Conservation (phyloP, 2,329 filamentous ascomycete species). For the Aspergillus fischeri region DNA sequence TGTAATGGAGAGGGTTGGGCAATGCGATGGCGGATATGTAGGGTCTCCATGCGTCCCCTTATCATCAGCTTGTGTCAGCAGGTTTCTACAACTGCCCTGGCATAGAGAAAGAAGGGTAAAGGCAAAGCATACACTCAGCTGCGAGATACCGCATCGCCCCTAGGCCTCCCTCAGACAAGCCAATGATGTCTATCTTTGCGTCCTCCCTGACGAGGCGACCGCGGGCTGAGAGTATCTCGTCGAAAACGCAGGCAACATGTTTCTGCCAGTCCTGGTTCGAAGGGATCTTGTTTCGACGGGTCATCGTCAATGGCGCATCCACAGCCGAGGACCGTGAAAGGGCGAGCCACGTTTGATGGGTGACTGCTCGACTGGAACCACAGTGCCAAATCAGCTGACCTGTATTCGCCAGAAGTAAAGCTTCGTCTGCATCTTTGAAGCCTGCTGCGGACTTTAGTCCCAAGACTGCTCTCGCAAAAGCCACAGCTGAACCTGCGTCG, state of each 20-base stretch:
- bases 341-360: slow-evolving; percentile 52
- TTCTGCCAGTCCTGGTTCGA: slow-evolving; percentile 54
- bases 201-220: slow-evolving; percentile 43
- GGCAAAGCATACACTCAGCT: slow-evolving; percentile 45
- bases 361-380: slow-evolving; percentile 57
- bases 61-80: slow-evolving; percentile 1
- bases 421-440: slow-evolving; percentile 23
- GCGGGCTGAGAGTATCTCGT: slow-evolving; percentile 50
- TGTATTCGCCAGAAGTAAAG: slow-evolving; percentile 70
- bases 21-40: slow-evolving; percentile 40
- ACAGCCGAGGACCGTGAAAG: slow-evolving; percentile 62
- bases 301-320: slow-evolving; percentile 51
- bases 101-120: neutral
- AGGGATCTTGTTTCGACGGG: slow-evolving; percentile 57
- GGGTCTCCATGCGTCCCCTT: slow-evolving; percentile 38
- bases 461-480: slow-evolving; percentile 53
- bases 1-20: slow-evolving; percentile 34
- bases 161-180: slow-evolving; percentile 63
- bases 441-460: slow-evolving; percentile 15
- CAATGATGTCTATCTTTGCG: slow-evolving; percentile 66
- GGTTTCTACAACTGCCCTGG: neutral
- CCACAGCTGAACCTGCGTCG: slow-evolving; percentile 64
- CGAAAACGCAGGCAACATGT: slow-evolving; percentile 67
- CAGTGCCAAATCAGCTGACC: slow-evolving; percentile 77
- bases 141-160: slow-evolving; percentile 57